Conservation (phyloP, 1,284 basidiomycete species). For the Ganoderma sinense region DNA sequence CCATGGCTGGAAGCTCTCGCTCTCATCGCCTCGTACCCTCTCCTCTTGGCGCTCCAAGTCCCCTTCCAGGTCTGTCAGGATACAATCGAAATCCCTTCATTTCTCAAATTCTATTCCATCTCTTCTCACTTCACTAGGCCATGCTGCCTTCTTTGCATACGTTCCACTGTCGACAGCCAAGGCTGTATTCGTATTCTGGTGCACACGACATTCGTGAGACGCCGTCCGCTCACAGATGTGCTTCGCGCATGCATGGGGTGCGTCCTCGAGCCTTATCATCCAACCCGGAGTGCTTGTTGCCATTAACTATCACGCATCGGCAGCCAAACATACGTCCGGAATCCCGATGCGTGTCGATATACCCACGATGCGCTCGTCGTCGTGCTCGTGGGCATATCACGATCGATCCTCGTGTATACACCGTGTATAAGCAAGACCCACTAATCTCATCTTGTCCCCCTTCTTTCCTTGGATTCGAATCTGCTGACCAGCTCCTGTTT, state of each 20-base stretch:
- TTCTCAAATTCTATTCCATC: background rate
- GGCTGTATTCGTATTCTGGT: background rate
- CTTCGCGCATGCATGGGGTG: background rate
- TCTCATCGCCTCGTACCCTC: background rate
- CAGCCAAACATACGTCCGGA: background rate
- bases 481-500: constrained; percentile 7
- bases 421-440: constrained; percentile 11
- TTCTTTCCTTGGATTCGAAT: background rate
- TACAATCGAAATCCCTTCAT: background rate
- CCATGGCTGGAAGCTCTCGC: background rate
- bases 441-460: constrained; percentile 19
- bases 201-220: background rate
- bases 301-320: background rate
- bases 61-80: background rate
- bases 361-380: background rate
- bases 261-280: background rate
- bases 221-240: background rate
- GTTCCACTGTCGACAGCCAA: background rate
- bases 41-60: background rate
- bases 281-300: background rate
- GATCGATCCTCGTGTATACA: constrained; percentile 30
- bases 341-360: background rate
- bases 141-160: background rate
- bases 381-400: constrained; percentile 13
- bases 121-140: background rate